Base-by-base conservation (phyloP, 306 rosid genomes). In the Coriaria nepalensis region DNA sequence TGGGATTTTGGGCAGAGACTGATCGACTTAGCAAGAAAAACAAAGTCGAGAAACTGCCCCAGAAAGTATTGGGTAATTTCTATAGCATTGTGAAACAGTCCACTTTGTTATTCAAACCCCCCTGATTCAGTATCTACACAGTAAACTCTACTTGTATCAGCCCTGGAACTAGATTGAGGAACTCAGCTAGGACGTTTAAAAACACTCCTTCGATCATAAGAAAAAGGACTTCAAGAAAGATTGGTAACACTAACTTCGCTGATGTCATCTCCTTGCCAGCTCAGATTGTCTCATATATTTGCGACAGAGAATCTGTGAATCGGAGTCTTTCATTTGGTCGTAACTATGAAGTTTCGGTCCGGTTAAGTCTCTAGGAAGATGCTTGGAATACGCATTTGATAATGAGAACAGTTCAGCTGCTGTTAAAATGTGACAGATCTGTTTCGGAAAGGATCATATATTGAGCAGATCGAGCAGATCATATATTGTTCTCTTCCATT, bases 151-250 rank as follows among this genome's bases (percentile, higher is more conserved):
- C 32, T 48, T 8, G 14, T 44, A 55, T 47, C 47, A 72, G 77
- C 57, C 90, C 81, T 8, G 70, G 61, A 57, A 59, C 62, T 43
- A 57, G 60, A 9, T 60, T 74, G 45, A 68, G 68, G 57, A 73
- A 47, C 57, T 63, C 68, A 35, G 85, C 79, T 54, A 63, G 67
- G 81, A 71, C 62, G 35, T 74, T 71, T 49, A 57, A 63, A 37
- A 71, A 74, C 44, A 59, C 52, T 55, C 85, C 85, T 63, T 77
- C 85, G 20, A 81, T 77, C 45, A 60, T 74, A 47, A 71, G 82
- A 67, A 81, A 69, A 64, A 71, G 73, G 60, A 48, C 64, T 48
- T 12, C 63, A 37, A 50, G 52, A 20, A 71, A 57, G 37, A 8
- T 15, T 47, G 40, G 35, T 14, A 49, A 13, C 50, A 50, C 38